phyloP scores from a whole-genome alignment of 2,329 filamentous ascomycete genomes.

The Pyrenophora seminiperda region DNA sequence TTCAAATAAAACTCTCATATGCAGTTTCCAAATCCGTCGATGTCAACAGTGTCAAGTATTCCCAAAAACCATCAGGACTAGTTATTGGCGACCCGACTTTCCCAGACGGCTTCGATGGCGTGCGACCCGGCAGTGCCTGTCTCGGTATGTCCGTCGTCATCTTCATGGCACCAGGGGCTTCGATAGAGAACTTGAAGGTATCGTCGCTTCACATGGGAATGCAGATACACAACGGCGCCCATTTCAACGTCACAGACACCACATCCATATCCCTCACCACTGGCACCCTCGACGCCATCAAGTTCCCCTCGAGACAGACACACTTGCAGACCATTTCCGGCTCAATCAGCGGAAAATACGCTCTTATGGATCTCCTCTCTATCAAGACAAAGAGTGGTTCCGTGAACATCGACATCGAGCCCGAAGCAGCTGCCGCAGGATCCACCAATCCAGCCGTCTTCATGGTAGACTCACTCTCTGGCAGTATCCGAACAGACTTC shows the following conservation, averaged over 20 bases:
- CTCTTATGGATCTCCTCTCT: constrained; percentile 48
- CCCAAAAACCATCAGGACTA: constrained; percentile 27
- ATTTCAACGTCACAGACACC: constrained; percentile 40
- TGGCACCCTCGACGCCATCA: constrained; percentile 41
- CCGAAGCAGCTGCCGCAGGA: constrained; percentile 39
- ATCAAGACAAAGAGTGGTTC: constrained; percentile 50
- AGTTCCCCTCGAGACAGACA: constrained; percentile 48
- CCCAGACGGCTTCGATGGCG: constrained; percentile 32
- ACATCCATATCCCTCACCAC: constrained; percentile 43
- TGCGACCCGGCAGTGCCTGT: constrained; percentile 37
- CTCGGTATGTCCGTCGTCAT: constrained; percentile 47
- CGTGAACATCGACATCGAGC: constrained; percentile 49
- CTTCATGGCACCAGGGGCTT: constrained; percentile 43
- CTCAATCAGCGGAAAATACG: constrained; percentile 50
- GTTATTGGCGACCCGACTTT: constrained; percentile 35
- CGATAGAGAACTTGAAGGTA: constrained; percentile 44
- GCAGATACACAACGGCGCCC: constrained; percentile 40
- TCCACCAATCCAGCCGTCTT: constrained; percentile 46
- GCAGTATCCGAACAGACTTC: constrained; percentile 47
- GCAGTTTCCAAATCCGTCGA: constrained; percentile 44
- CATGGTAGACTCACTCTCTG: constrained; percentile 41
- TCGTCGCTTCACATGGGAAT: constrained; percentile 47
- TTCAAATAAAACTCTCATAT: constrained; percentile 46
- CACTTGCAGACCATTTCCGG: constrained; percentile 48
- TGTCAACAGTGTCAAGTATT: constrained; percentile 38